phyloP scores from a whole-genome alignment of 179 eudicot genomes.

The Actinidia chinensis region DNA sequence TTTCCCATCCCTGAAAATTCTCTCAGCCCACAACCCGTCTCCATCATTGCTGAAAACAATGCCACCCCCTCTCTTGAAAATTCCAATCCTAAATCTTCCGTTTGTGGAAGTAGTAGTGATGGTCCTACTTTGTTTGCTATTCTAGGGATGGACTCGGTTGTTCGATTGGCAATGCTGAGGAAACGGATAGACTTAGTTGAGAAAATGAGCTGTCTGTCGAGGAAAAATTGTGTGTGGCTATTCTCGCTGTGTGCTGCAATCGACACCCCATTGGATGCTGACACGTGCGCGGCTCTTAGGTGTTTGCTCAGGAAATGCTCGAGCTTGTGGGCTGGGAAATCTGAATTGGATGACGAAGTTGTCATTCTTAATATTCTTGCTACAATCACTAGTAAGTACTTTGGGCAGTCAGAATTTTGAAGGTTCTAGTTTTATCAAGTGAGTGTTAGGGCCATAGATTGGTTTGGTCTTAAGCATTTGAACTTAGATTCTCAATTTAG shows the following conservation, averaged over 20 bases:
- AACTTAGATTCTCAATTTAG: background rate
- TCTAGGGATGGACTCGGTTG: slow-evolving; percentile 58
- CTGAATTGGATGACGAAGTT: slow-evolving; percentile 66
- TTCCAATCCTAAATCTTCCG: background rate
- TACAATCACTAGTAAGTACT: slow-evolving; percentile 68
- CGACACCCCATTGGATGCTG: slow-evolving; percentile 78
- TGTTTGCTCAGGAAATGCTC: slow-evolving; percentile 75
- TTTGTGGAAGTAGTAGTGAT: slow-evolving; percentile 20
- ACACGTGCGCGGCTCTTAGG: slow-evolving; percentile 74
- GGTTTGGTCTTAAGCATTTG: background rate
- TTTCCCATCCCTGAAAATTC: slow-evolving; percentile 2
- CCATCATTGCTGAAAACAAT: background rate
- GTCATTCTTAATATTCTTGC: slow-evolving; percentile 72
- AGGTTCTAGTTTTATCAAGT: background rate
- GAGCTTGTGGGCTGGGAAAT: slow-evolving; percentile 61
- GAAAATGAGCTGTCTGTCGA: slow-evolving; percentile 39
- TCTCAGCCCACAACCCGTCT: background rate
- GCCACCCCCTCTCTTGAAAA: slow-evolving; percentile 21
- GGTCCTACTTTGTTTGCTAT: slow-evolving; percentile 58
- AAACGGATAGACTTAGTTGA: slow-evolving; percentile 50
- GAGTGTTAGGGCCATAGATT: background rate
- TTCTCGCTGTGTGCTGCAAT: slow-evolving; percentile 81
- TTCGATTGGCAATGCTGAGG: slow-evolving; percentile 56
- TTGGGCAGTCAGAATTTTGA: slow-evolving; percentile 65
- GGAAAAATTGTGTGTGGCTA: slow-evolving; percentile 64